Conservation (phyloP, 2,329 filamentous ascomycete genomes). For the Colletotrichum sp. region DNA sequence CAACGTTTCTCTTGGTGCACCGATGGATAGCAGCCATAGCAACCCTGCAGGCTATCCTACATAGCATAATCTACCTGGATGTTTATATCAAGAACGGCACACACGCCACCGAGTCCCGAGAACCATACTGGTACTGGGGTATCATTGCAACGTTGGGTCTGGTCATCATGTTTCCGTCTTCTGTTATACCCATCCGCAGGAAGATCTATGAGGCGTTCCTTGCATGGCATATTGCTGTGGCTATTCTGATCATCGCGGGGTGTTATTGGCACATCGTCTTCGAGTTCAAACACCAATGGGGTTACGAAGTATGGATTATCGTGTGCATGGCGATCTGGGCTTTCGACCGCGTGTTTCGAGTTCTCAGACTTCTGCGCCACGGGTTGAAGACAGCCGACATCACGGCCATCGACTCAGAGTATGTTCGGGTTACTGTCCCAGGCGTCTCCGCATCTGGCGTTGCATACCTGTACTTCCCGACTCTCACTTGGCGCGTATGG, state of each 20-base stretch:
- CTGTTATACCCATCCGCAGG: slow-evolving; percentile 31
- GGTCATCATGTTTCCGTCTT: slow-evolving; percentile 28
- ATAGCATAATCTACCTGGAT: slow-evolving; percentile 34
- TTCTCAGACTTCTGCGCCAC: slow-evolving; percentile 27
- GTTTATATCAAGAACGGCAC: not conserved
- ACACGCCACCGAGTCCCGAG: not conserved
- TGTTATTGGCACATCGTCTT: slow-evolving; percentile 34
- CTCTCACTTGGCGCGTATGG: slow-evolving; percentile 39
- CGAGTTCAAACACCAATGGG: slow-evolving; percentile 33
- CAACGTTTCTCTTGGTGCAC: slow-evolving; percentile 40
- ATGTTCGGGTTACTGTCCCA: slow-evolving; percentile 35
- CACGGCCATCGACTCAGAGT: slow-evolving; percentile 30
- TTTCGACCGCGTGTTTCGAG: slow-evolving; percentile 31
- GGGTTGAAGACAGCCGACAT: slow-evolving; percentile 28
- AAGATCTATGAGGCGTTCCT: slow-evolving; percentile 40
- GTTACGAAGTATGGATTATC: slow-evolving; percentile 42
- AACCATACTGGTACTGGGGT: slow-evolving; percentile 39
- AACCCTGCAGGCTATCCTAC: slow-evolving; percentile 30
- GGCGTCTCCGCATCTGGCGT: slow-evolving; percentile 27
- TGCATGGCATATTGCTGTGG: slow-evolving; percentile 33
- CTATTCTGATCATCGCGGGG: slow-evolving; percentile 35
- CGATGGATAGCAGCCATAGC: slow-evolving; percentile 36
- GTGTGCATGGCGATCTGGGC: slow-evolving; percentile 36
- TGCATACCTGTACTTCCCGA: slow-evolving; percentile 40
- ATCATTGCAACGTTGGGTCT: slow-evolving; percentile 34